Conservation (phyloP, 768 basidiomycete genomes). For the Leccinum olivaceopallidum region DNA sequence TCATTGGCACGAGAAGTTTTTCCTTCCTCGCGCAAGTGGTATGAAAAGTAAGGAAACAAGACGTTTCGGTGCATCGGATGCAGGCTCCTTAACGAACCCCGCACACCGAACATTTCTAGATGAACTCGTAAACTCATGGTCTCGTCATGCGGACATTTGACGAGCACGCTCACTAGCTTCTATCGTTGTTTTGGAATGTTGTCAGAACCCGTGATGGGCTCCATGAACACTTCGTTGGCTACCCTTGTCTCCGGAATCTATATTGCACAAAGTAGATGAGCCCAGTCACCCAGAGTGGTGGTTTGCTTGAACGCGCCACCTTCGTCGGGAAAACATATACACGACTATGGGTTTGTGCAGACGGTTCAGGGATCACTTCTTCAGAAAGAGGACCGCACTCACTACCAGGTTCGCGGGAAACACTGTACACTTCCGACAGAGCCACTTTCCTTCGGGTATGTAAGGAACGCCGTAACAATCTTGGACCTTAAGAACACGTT, state of each 20-base stretch:
- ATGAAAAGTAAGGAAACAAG: conserved; percentile 93
- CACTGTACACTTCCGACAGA: conserved; percentile 97
- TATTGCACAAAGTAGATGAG: conserved; percentile 94
- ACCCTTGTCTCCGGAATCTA: conserved; percentile 96
- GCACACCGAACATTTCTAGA: conserved; percentile 65
- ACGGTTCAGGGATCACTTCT: background rate
- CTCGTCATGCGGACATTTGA: background rate
- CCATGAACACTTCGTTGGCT: conserved; percentile 96
- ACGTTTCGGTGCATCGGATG: conserved; percentile 91
- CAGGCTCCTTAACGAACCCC: conserved; percentile 75
- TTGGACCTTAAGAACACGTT: conserved; percentile 34
- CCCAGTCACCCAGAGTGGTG: conserved; percentile 89
- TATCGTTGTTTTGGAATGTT: conserved; percentile 86
- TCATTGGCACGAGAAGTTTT: conserved; percentile 86
- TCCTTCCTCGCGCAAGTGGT: conserved; percentile 90
- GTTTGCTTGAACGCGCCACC: conserved; percentile 96
- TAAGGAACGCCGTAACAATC: conserved; percentile 89
- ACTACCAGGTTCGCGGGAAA: conserved; percentile 97
- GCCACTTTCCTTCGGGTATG: conserved; percentile 91
- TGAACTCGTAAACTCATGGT: conserved; percentile 12
- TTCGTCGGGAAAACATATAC: conserved; percentile 94
- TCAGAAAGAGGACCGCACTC: conserved; percentile 30
- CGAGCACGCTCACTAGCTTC: conserved; percentile 75
- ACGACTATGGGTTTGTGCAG: conserved; percentile 54
- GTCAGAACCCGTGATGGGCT: conserved; percentile 90